Evolutionary conservation across 1,284 basidiomycete species (phyloP).

Genomic region (Neonothopanus nambi): DNA sequence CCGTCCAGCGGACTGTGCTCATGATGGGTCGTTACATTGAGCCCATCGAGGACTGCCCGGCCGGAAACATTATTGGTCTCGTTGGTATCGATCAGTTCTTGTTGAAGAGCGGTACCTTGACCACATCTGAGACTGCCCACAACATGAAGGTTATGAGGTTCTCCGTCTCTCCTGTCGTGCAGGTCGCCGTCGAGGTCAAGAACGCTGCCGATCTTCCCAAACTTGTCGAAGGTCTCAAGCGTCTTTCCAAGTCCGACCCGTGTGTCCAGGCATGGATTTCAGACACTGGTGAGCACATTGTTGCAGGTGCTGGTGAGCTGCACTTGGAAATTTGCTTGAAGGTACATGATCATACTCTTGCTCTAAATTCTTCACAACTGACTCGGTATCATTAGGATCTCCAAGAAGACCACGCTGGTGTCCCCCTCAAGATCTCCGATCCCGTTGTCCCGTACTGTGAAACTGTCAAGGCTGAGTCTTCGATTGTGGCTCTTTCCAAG

Average conservation of each 20-base stretch:
- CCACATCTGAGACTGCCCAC: conserved; percentile 97
- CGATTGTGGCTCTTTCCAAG: conserved; percentile 96
- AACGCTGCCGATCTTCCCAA: conserved; percentile 99
- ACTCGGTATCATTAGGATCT: conserved; percentile 70
- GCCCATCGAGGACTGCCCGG: conserved; percentile 98
- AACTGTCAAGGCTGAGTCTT: conserved; percentile 95
- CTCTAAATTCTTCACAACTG: background rate
- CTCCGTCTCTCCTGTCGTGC: conserved; percentile 99
- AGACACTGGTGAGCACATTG: conserved; percentile 97
- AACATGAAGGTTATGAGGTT: conserved; percentile 99
- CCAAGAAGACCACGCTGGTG: conserved; percentile 99
- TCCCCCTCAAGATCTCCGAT: conserved; percentile 98
- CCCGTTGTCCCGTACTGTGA: conserved; percentile 99
- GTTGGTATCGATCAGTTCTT: conserved; percentile 99
- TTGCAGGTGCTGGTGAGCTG: conserved; percentile 98
- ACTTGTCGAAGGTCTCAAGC: conserved; percentile 99
- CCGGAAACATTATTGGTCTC: conserved; percentile 98
- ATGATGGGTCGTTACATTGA: conserved; percentile 99
- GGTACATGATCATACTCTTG: conserved; percentile 41
- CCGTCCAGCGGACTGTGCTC: conserved; percentile 97
- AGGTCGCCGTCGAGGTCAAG: conserved; percentile 99
- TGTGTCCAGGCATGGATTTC: conserved; percentile 97
- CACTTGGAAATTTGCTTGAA: conserved; percentile 99
- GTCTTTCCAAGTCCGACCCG: conserved; percentile 99
- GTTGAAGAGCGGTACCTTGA: conserved; percentile 98